phyloP scores from a whole-genome alignment of 1,139 yeast genomes.

The Sugiyamaella xylanicola region DNA sequence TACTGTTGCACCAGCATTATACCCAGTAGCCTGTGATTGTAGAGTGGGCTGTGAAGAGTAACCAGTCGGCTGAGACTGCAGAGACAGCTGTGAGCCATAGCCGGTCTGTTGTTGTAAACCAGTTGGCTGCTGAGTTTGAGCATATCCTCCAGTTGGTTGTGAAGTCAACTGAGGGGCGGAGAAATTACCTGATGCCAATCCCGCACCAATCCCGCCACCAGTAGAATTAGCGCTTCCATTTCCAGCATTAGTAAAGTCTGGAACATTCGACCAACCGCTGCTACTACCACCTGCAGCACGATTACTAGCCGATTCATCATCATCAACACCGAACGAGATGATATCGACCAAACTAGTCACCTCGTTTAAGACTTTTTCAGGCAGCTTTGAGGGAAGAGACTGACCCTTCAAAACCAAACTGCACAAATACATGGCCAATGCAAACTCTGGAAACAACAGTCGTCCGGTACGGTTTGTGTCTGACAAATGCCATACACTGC shows the following conservation, averaged over 20 bases:
- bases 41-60: slow-evolving; percentile 31
- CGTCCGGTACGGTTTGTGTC: slow-evolving; percentile 87
- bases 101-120: slow-evolving; percentile 27
- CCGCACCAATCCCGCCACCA: no score
- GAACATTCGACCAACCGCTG: slow-evolving; percentile 34
- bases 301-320: slow-evolving; percentile 37
- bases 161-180: slow-evolving; percentile 37
- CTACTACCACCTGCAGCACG: neutral
- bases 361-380: slow-evolving; percentile 74
- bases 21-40: slow-evolving; percentile 45
- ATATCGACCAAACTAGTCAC: slow-evolving; percentile 87
- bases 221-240: no score
- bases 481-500: slow-evolving; percentile 87
- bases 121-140: slow-evolving; percentile 31
- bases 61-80: slow-evolving; percentile 47
- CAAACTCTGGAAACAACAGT: slow-evolving; percentile 90
- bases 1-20: slow-evolving; percentile 22
- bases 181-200: no score
- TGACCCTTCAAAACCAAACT: slow-evolving; percentile 77
- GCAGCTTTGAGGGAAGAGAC: slow-evolving; percentile 70
- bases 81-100: slow-evolving; percentile 3
- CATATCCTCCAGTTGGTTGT: slow-evolving; percentile 39
- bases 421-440: slow-evolving; percentile 87
- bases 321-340: slow-evolving; percentile 75
- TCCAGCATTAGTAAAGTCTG: slow-evolving; percentile 36